Conservation (phyloP, 2,329 filamentous ascomycete species). For the Cercospora sp. region DNA sequence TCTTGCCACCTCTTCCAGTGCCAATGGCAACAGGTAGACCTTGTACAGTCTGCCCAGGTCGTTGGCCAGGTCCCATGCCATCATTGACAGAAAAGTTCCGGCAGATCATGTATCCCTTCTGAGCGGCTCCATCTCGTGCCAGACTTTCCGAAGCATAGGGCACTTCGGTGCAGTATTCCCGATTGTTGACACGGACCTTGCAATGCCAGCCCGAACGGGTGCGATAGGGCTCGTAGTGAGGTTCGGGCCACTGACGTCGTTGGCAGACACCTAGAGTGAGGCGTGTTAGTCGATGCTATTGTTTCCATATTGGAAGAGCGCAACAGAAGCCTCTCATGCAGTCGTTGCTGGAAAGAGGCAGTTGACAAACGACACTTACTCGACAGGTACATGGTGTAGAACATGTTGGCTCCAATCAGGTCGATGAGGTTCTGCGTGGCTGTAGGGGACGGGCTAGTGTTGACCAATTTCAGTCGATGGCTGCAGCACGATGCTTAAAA, state of each 20-base stretch:
- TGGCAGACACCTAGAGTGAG: constrained; percentile 75
- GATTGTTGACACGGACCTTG: constrained; percentile 90
- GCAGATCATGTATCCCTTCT: constrained; percentile 96
- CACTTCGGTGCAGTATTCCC: constrained; percentile 90
- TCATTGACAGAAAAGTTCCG: constrained; percentile 96
- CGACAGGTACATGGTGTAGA: constrained; percentile 57
- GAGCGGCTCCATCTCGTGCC: constrained; percentile 89
- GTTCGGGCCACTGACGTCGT: constrained; percentile 90
- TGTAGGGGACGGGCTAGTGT: constrained; percentile 25
- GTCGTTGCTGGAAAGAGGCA: constrained; percentile 6
- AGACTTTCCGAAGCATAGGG: constrained; percentile 78
- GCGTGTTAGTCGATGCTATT: constrained; percentile 7
- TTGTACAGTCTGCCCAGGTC: constrained; percentile 59
- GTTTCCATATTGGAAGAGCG: constrained; percentile 23
- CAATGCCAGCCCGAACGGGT: constrained; percentile 77
- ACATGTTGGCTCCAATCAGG: constrained; percentile 37
- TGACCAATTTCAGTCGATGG: constrained; percentile 28
- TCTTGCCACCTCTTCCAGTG: constrained; percentile 55
- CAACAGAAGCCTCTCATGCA: constrained; percentile 24
- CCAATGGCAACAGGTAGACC: constrained; percentile 65
- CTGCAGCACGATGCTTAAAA: constrained; percentile 34
- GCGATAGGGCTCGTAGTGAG: constrained; percentile 79
- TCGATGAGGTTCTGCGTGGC: constrained; percentile 22
- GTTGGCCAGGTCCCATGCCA: constrained; percentile 70
- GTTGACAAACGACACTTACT: constrained; percentile 46